Evolutionary conservation across 1,139 yeast genomes (phyloP), one percentile per base, ranked within the genome.

Genomic region (Suhomyces taliae): DNA sequence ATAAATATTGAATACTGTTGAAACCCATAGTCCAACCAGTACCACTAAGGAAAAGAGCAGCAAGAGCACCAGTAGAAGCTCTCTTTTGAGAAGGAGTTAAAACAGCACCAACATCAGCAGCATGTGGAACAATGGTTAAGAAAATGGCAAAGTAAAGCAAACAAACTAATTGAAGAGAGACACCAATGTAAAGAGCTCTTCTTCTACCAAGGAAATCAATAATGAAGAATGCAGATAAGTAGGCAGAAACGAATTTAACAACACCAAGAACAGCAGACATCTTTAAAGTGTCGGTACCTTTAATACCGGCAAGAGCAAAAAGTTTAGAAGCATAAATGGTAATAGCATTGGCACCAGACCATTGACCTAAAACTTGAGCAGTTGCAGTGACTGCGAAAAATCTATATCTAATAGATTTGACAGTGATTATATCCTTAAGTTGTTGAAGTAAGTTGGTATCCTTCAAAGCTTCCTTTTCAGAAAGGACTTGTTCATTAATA

Each of bases 21-120:
- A 79, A 82, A 8, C 87, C 87, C 65, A 81, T 61, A 14, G 83
- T 77, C 87, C 87, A 82, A 34, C 85, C 86, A 9, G 73, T 64
- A 49, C 86, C 87, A 36, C 76, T 68, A 39, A 81, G 54, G 60
- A 71, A 81, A 40, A 82, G 62, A 40, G 81, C 72, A 2, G 83
- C 82, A 52, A 80, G 63, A 1, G 85, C 84, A 46, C 72, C 82
- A 44, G 68, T 64, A 37, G 80, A 69, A 6, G 83, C 82, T 10
- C 61, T 54, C 8, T 54, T 46, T 51, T 72, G 62, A 2, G 74
- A 60, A 0, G 64, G 52, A 6, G 69, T 60, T 51, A 76, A 60
- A 1, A 33, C 53, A 8, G 57, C 62, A 11, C 54, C 66, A 2
- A 55, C 61, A 10, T 64, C 58, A 0, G 72, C 67, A 11, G 78